These are phyloP conservation scores for Metarhizium rileyi DNA, from an alignment of 2,329 filamentous ascomycete species.

Conservation along the genomic window DNA sequence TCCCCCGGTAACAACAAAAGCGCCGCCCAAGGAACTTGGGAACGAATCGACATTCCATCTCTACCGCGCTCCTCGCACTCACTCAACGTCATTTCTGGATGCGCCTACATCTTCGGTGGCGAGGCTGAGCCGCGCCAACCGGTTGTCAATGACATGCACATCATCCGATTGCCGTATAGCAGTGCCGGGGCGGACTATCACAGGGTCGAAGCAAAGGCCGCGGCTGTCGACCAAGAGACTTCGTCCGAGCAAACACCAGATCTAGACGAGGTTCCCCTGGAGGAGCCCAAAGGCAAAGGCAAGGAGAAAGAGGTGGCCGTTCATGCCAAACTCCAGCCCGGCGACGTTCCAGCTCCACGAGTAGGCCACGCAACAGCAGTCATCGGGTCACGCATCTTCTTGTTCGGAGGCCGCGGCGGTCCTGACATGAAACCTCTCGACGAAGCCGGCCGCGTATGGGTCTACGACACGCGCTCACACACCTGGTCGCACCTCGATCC, in stretches of 20 bases:
- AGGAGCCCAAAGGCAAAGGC: slow-evolving; percentile 25
- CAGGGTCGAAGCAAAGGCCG: slow-evolving; percentile 39
- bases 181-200: slow-evolving; percentile 50
- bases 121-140: slow-evolving; percentile 57
- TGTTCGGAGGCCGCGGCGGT: slow-evolving; percentile 73
- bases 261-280: slow-evolving; percentile 33
- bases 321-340: slow-evolving; percentile 19
- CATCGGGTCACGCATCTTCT: slow-evolving; percentile 61
- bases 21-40: slow-evolving; percentile 41
- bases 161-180: slow-evolving; percentile 50
- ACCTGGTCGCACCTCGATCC: slow-evolving; percentile 59
- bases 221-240: slow-evolving; percentile 16
- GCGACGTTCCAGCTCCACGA: slow-evolving; percentile 52
- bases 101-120: slow-evolving; percentile 66
- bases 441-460: slow-evolving; percentile 67
- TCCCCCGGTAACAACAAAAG: slow-evolving; percentile 27
- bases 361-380: slow-evolving; percentile 64
- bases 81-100: slow-evolving; percentile 47
- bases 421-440: slow-evolving; percentile 60
- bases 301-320: slow-evolving; percentile 29
- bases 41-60: slow-evolving; percentile 42
- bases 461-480: slow-evolving; percentile 55
- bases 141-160: slow-evolving; percentile 63
- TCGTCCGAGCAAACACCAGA: slow-evolving; percentile 12
- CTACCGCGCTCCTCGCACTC: slow-evolving; percentile 68